phyloP scores from a whole-genome alignment of 495 filamentous ascomycete genomes.

The Pyrenula aspistea region DNA sequence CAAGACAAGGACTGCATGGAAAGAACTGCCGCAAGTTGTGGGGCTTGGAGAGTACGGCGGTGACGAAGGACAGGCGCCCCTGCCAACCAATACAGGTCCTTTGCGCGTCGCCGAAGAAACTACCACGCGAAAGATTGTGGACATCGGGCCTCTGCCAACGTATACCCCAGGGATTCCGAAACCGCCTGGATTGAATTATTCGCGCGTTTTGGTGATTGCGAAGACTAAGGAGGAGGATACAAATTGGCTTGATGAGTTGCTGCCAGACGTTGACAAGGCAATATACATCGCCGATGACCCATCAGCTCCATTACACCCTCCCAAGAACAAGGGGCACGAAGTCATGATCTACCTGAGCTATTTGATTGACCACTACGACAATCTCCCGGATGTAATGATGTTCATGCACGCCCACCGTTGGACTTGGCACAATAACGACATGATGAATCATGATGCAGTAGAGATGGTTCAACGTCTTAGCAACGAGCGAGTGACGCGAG shows the following conservation, averaged over 20 bases:
- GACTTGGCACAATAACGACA: constrained; percentile 54
- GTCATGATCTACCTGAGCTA: constrained; percentile 65
- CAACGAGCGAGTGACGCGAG: constrained; percentile 37
- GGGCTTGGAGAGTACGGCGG: constrained; percentile 21
- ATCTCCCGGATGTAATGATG: constrained; percentile 52
- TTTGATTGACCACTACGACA: constrained; percentile 60
- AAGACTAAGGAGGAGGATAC: constrained; percentile 43
- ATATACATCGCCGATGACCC: constrained; percentile 56
- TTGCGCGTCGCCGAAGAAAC: constrained; percentile 8
- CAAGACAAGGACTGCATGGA: constrained; percentile 9
- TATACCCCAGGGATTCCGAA: constrained; percentile 29
- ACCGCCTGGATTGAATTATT: constrained; percentile 28
- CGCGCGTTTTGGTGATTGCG: constrained; percentile 45
- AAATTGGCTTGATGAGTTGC: constrained; percentile 44
- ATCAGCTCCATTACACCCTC: constrained; percentile 46
- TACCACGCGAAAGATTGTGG: constrained; percentile 3
- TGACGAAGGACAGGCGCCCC: constrained; percentile 5
- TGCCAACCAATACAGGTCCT: not conserved
- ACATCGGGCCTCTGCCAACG: constrained; percentile 16
- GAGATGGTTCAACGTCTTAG: constrained; percentile 42
- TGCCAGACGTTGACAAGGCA: constrained; percentile 44
- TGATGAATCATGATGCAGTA: constrained; percentile 35
- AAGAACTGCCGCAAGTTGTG: constrained; percentile 20
- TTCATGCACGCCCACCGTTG: constrained; percentile 59
- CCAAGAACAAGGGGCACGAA: constrained; percentile 66